phyloP scores from a whole-genome alignment of 2,329 filamentous ascomycete genomes.

The Bipolaris cookei region DNA sequence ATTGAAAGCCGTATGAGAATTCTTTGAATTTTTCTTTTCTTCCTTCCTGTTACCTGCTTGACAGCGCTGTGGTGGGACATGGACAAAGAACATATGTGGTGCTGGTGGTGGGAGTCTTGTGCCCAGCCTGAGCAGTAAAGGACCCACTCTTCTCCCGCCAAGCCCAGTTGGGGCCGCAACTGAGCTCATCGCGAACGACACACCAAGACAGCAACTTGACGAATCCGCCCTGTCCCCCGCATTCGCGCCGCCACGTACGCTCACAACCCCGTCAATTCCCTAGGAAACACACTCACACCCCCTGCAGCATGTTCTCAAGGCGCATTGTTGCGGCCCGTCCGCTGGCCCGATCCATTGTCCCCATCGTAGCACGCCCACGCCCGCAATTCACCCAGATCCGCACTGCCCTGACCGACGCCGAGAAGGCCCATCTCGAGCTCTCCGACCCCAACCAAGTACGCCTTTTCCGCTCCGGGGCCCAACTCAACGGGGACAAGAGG shows the following conservation, averaged over 20 bases:
- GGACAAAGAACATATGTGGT: neutral
- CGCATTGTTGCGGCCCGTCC: slow-evolving; percentile 52
- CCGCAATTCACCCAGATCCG: slow-evolving; percentile 49
- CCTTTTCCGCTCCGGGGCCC: slow-evolving; percentile 17
- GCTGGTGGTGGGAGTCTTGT: neutral
- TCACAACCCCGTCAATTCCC: slow-evolving; percentile 14
- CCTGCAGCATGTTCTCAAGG: slow-evolving; percentile 51
- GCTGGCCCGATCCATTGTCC: slow-evolving; percentile 47
- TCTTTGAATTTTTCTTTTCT: neutral
- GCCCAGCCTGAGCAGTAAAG: slow-evolving; percentile 9
- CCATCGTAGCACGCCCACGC: slow-evolving; percentile 35
- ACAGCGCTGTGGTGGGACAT: slow-evolving; percentile 12
- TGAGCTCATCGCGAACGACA: slow-evolving; percentile 44
- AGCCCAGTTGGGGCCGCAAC: slow-evolving; percentile 19
- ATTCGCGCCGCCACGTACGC: slow-evolving; percentile 37
- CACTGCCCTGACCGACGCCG: slow-evolving; percentile 41
- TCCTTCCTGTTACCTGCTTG: neutral
- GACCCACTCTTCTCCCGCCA: slow-evolving; percentile 17
- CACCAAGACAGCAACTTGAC: slow-evolving; percentile 23
- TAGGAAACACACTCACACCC: slow-evolving; percentile 50
- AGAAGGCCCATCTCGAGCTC: slow-evolving; percentile 61
- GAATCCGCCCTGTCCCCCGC: slow-evolving; percentile 21
- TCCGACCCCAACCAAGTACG: slow-evolving; percentile 66
- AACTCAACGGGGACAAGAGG: neutral
- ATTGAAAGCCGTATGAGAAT: too few species aligned